Conservation (phyloP, 495 filamentous ascomycete genomes). For the Filosporella fistucella region DNA sequence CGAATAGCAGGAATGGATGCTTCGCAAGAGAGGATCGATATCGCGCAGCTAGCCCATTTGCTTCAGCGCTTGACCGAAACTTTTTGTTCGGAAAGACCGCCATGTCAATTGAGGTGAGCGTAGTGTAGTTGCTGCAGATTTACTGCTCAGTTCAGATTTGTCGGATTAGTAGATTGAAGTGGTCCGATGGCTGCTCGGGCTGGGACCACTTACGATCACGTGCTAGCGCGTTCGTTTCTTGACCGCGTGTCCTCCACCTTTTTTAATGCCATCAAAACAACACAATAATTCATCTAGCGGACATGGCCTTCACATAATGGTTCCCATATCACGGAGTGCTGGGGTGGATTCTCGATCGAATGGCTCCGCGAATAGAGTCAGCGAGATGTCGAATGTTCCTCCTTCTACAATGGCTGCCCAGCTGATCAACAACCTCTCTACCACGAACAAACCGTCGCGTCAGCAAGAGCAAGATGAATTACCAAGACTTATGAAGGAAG, state of each 20-base stretch:
- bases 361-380: constrained; percentile 1
- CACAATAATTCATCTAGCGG: constrained; percentile 4
- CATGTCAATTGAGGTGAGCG: constrained; percentile 44
- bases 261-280: no score
- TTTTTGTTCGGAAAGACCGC: constrained; percentile 68
- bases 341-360: constrained; percentile 5
- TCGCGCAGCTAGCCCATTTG: constrained; percentile 62
- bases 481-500: constrained; percentile 59
- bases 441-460: constrained; percentile 9
- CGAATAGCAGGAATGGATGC: constrained; percentile 91
- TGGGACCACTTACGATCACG: constrained; percentile 3
- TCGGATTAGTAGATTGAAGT: neutral
- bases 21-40: constrained; percentile 68
- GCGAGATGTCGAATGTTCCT: constrained; percentile 31
- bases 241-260: constrained; percentile 9
- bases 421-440: constrained; percentile 52
- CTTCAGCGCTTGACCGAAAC: constrained; percentile 54
- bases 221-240: constrained; percentile 7
- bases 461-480: constrained; percentile 42
- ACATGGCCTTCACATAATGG: constrained; percentile 28
- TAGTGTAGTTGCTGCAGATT: neutral
- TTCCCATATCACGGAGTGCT: constrained; percentile 29
- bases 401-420: constrained; percentile 69
- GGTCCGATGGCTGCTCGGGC: neutral
- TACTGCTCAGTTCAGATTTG: neutral